phyloP scores from a whole-genome alignment of 1,284 basidiomycete species.

The Blastosporella zonata region DNA sequence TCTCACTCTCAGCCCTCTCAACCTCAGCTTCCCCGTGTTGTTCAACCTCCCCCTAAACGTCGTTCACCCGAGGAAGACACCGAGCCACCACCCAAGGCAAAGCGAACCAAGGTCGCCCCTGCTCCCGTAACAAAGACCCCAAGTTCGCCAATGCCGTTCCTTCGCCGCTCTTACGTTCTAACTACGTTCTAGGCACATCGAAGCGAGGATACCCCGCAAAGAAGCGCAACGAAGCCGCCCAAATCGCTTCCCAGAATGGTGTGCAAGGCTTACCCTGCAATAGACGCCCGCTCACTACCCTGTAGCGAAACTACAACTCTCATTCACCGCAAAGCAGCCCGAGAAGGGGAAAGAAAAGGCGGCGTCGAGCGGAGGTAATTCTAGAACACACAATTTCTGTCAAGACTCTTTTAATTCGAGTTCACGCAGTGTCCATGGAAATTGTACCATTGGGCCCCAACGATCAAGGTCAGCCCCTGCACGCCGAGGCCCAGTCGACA shows the following conservation, averaged over 20 bases:
- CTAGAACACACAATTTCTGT: not conserved
- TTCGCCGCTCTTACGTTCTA: not conserved
- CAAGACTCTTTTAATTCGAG: not conserved
- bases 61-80: constrained; percentile 21
- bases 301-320: not conserved
- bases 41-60: constrained; percentile 15
- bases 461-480: constrained; percentile 21
- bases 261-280: constrained; percentile 21
- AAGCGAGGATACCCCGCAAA: constrained; percentile 62
- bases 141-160: not conserved
- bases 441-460: constrained; percentile 21
- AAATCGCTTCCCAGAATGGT: constrained; percentile 59
- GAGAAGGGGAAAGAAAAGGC: constrained; percentile 34
- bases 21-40: constrained; percentile 11
- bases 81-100: constrained; percentile 25
- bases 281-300: not conserved
- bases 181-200: not conserved
- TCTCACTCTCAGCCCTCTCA: constrained; percentile 9
- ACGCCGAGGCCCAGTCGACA: constrained; percentile 66
- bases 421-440: constrained; percentile 15
- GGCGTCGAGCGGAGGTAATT: not conserved
- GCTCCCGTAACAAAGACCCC: constrained; percentile 15
- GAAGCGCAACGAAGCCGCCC: constrained; percentile 65
- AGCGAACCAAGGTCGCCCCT: constrained; percentile 21
- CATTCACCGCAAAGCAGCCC: not conserved